Base-by-base conservation (phyloP, 2,329 filamentous ascomycete genomes). In the Diaporthe vaccinii region DNA sequence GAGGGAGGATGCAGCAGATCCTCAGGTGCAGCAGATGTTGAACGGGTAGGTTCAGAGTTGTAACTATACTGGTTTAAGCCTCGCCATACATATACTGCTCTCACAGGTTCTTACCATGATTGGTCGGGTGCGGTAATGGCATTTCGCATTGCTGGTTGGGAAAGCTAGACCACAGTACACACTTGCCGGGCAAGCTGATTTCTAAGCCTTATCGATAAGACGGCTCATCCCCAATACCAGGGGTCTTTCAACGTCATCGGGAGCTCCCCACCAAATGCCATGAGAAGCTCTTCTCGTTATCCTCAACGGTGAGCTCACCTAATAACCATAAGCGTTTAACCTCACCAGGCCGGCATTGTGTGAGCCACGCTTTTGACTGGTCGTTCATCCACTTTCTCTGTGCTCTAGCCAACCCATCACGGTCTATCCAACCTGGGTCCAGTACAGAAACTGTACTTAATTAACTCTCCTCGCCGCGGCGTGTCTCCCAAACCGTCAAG, bases 401-500 rank as follows among this genome's bases (percentile, higher is more conserved):
- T 12, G 9, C n/a, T 28, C 4, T 28, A 41, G 8, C 14, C 31
- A 20, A n/a, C 20, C 49, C n/a, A 8, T 39, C 10, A 8, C 49
- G 12, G 6, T 17, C 44, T 55, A 12, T 39, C 41, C 14, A 34
- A 17, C 36, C 41, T 9, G 28, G 22, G 44, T 8, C 39, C 14
- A 20, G 46, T 14, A 28, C 20, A 34, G 71, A 17, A 55, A 68
- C 17, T 46, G 20, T 28, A 25, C 10, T 31, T 22, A 49, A 5
- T 31, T 22, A 49, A 5, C 20, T 41, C 17, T 58, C 28, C 20
- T 44, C 28, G 15, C 17, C 36, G 41, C 22, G 34, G 36, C 25
- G 25, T 34, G 51, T 34, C 46, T 20, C 57, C 20, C 39, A 59
- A 20, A 65, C 44, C 74, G 44, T 57, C 53, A 86, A 80, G 57